Evolutionary conservation across 2,329 filamentous ascomycete genomes (phyloP), one percentile per base, ranked within the genome.

Genomic region (Thermothelomyces thermophilus): DNA sequence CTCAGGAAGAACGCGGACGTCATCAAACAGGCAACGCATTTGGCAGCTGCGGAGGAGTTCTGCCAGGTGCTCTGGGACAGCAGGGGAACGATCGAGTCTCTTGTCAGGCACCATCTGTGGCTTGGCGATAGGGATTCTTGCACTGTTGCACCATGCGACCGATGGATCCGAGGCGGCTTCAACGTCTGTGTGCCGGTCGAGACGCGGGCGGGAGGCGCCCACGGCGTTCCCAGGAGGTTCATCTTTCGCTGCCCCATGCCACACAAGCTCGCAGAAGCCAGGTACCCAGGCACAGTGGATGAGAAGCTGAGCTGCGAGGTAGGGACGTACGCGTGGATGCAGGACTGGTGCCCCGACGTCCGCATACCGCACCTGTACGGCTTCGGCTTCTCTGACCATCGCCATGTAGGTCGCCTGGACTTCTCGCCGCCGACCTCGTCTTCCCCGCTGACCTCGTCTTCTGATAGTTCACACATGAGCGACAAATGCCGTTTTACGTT

Each of bases 261-360:
- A 20, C 64, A 64, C 53, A 66, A 66, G 44, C 55, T 69, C 5
- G 70, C 69, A 9, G 70, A 72, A 47, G 49, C 46, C 13, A 51
- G 41, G 19, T 51, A 62, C 48, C 68, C 68, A 11, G 71, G 69
- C 11, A 71, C 65, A 36, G 62, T 65, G 13, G 66, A 73, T 30
- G 70, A 74, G 59, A 74, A 74, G 60, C 16, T 73, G 28, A 17
- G 34, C 31, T 46, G 42, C 24, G 48, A 50, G 42, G 48, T 37
- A 5, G 48, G 41, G 20, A 26, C 42, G 16, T 46, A 50, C 19
- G 30, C 26, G 11, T 50, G 48, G 41, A 41, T 50, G 48, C 35
- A 46, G 31, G 48, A 41, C 7, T 5, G 20, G 16, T 50, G 30
- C 42, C 9, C 22, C 9, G 48, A 46, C 5, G 17, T 50, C 17